Evolutionary conservation across 1,284 basidiomycete species (phyloP), one percentile per base, ranked within the genome.

Genomic region (Malassezia nana): DNA sequence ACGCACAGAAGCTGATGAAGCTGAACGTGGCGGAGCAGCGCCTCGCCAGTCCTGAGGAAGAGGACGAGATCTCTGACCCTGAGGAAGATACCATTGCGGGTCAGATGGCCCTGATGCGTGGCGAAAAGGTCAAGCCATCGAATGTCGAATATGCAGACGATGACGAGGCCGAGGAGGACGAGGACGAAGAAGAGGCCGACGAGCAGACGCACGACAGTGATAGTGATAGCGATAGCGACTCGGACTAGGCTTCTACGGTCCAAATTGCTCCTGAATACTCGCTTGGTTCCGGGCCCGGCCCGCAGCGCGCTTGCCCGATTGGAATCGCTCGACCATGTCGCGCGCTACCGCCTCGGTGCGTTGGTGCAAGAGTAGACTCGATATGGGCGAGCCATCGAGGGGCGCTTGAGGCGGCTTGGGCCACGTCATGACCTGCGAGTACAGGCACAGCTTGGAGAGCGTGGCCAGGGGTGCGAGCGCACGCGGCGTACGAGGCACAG

Each of bases 71-170:
- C 39, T 65, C 62, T 18, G 71, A 74, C 26, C 69, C 71, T 0
- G 71, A 74, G 30, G 71, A 74, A 50, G 71, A 73, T 40, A 0
- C 91, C 22, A 78, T 98, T 42, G 94, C 91, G 3, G 94, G 94
- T 3, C 94, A 99, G 78, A 95, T 98, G 90, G 91, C 92, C 2
- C 81, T 85, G 46, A 92, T 99, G 89, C 84, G 88, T 49, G 94
- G 94, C 5, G 86, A 84, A 13, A 75, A 82, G 32, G 90, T 96
- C 51, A 92, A 90, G 80, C 57, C 46, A 25, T 39, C 48, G 12
- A 40, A 50, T 26, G 39, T 18, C 9, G 54, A 32, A 5, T 33
- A 46, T 8, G 50, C 41, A 16, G 80, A 79, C 25, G 80, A 79
- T 12, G 75, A 76, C 26, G 77, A 77, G 44, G 76, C 75, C 56